A percentile compares a stretch with the other conserved stretches of the same genome.
Evolutionary conservation across 2,329 filamentous ascomycete genomes (phyloP).

Genomic region (Penicillium fuscoglaucum): DNA sequence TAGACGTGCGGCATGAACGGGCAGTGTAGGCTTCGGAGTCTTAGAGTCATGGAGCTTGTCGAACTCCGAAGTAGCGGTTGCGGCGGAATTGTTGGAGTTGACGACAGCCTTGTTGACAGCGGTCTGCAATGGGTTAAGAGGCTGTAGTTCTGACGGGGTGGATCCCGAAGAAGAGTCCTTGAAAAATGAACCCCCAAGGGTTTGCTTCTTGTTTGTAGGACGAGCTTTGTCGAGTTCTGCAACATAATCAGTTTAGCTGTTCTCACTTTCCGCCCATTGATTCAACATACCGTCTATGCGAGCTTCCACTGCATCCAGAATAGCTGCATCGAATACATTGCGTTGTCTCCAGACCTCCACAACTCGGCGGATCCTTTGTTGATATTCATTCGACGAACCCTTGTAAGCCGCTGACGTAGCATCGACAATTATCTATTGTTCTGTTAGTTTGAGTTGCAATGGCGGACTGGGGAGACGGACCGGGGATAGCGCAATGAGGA

Average conservation of each 20-base stretch:
- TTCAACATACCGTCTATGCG: slow-evolving; percentile 68
- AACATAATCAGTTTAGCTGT: not conserved
- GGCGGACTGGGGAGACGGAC: slow-evolving; percentile 37
- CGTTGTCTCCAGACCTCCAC: slow-evolving; percentile 93
- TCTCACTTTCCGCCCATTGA: not conserved
- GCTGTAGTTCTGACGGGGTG: slow-evolving; percentile 73
- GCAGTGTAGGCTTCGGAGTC: slow-evolving; percentile 70
- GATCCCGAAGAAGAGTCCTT: slow-evolving; percentile 53
- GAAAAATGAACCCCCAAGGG: slow-evolving; percentile 70
- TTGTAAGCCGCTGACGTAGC: slow-evolving; percentile 90
- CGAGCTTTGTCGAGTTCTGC: slow-evolving; percentile 59
- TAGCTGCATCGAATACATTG: slow-evolving; percentile 75
- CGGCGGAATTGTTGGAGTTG: slow-evolving; percentile 65
- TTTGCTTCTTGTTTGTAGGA: slow-evolving; percentile 54
- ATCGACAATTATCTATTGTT: slow-evolving; percentile 71
- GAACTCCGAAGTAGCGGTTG: slow-evolving; percentile 76
- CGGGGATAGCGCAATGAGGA: slow-evolving; percentile 86
- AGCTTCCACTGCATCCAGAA: slow-evolving; percentile 77
- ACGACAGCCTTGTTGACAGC: slow-evolving; percentile 71
- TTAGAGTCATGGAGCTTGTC: slow-evolving; percentile 75
- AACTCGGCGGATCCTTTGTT: slow-evolving; percentile 82
- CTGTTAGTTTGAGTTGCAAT: slow-evolving; percentile 23
- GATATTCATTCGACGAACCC: slow-evolving; percentile 79
- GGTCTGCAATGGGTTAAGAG: slow-evolving; percentile 72
- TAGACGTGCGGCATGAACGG: slow-evolving; percentile 87